These are phyloP conservation scores for Ambrosia trifida DNA, from an alignment of 129 eudicot genomes.

Conservation along the genomic window DNA sequence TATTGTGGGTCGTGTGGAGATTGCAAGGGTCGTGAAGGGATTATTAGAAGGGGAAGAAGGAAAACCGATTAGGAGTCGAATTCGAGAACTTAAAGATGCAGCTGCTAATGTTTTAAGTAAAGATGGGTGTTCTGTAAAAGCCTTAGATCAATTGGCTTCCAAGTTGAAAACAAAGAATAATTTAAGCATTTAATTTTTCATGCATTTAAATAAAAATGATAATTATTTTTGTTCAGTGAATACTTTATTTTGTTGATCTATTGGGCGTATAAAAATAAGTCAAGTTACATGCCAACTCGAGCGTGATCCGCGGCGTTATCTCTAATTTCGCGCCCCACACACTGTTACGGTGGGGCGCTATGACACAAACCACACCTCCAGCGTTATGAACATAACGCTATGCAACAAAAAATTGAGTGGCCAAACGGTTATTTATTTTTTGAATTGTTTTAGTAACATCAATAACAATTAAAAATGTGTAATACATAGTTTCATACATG, in stretches of 20 bases:
- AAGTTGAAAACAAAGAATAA: slow-evolving; percentile 39
- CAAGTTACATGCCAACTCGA: not conserved
- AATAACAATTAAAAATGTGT: no score
- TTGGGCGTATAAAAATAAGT: not conserved
- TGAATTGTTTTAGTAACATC: no score
- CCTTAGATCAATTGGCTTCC: slow-evolving; percentile 40
- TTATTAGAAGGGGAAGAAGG: slow-evolving; percentile 67
- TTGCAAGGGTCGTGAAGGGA: slow-evolving; percentile 38
- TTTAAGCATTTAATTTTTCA: slow-evolving; percentile 8
- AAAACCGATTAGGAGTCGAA: slow-evolving; percentile 34
- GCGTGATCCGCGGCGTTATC: no score
- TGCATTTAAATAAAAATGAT: not conserved
- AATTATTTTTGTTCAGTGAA: not conserved
- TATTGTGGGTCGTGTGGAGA: slow-evolving; percentile 40
- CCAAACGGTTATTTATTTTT: no score
- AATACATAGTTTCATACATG: no score
- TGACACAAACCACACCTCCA: no score
- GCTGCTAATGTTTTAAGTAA: slow-evolving; percentile 38
- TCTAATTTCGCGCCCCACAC: no score
- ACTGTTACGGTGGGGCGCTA: no score
- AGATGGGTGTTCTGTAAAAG: slow-evolving; percentile 51
- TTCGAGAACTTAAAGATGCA: slow-evolving; percentile 43
- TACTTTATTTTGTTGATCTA: not conserved
- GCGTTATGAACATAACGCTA: no score
- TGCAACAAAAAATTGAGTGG: no score